A percentile compares a stretch with the other conserved stretches of the same genome.
These are phyloP conservation scores for Plasmodium fragile DNA, from an alignment of 169 alveolate species.

Conservation along the genomic window DNA sequence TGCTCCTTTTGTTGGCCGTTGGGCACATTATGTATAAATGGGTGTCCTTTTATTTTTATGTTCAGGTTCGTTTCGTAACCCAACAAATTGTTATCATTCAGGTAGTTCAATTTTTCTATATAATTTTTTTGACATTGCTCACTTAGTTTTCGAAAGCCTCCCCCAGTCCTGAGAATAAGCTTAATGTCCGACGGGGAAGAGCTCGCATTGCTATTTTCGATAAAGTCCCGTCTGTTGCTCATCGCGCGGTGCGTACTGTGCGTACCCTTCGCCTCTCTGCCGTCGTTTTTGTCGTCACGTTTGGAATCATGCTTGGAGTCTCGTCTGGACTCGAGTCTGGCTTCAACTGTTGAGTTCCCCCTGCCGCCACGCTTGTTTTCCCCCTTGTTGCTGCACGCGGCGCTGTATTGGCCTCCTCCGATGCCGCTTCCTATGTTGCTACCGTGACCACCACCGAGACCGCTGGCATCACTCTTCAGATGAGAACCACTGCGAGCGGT, in stretches of 20 bases:
- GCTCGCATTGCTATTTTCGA: slow-evolving; percentile 28
- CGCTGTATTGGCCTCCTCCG: not conserved
- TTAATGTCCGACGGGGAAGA: slow-evolving; percentile 47
- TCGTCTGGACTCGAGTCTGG: not conserved
- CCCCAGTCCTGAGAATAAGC: slow-evolving; percentile 67
- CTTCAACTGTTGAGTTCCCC: not conserved
- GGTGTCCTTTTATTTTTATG: slow-evolving; percentile 71
- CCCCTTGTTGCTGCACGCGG: not conserved
- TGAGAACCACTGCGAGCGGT: slow-evolving; percentile 6
- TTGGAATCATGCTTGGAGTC: not conserved
- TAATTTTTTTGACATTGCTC: slow-evolving; percentile 59
- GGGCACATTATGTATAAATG: slow-evolving; percentile 36
- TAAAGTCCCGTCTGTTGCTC: slow-evolving; percentile 10
- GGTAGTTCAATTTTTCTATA: slow-evolving; percentile 64
- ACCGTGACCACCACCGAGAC: not conserved
- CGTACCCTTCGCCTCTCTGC: not conserved
- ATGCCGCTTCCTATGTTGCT: not conserved
- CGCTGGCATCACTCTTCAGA: slow-evolving; percentile 12
- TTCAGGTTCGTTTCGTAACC: slow-evolving; percentile 72
- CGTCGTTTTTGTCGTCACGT: not conserved
- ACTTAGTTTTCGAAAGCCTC: slow-evolving; percentile 63
- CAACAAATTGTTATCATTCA: slow-evolving; percentile 66
- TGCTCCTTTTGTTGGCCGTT: slow-evolving; percentile 8
- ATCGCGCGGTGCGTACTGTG: not conserved
- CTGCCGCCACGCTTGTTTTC: not conserved